These are phyloP conservation scores for Wickerhamomyces chambardii DNA, from an alignment of 805 yeast species.

Conservation along the genomic window DNA sequence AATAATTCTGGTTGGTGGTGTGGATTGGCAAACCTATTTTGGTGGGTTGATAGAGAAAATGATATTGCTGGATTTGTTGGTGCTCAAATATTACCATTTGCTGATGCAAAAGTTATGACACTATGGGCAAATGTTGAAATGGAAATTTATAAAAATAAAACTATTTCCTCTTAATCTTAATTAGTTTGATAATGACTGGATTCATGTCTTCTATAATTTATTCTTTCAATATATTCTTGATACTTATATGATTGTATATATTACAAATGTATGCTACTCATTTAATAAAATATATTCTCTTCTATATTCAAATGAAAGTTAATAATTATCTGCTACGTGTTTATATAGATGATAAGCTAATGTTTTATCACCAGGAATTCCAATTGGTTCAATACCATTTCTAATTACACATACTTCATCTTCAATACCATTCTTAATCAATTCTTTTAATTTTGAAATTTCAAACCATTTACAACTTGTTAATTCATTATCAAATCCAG, in stretches of 20 bases:
- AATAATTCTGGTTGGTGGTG: conserved; percentile 28
- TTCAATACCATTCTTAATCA: conserved; percentile 20
- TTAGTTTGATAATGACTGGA: too few relatives aligned
- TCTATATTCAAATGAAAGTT: too few relatives aligned
- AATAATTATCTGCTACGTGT: conserved; percentile 12
- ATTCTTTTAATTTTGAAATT: conserved; percentile 34
- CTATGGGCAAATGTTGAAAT: conserved; percentile 13
- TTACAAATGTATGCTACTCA: too few relatives aligned
- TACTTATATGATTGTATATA: too few relatives aligned
- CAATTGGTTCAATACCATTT: conserved; percentile 7
- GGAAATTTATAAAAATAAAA: conserved; percentile 8
- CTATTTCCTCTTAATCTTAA: too few relatives aligned
- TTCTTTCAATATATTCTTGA: too few relatives aligned
- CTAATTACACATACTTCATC: conserved; percentile 11
- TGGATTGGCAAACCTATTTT: conserved; percentile 29
- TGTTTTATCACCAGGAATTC: conserved; percentile 18
- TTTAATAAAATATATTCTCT: too few relatives aligned
- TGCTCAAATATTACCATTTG: conserved; percentile 28
- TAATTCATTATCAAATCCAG: conserved; percentile 78
- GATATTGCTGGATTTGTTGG: conserved; percentile 30
- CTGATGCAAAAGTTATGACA: conserved; percentile 10
- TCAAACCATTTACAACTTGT: conserved; percentile 84
- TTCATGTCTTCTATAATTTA: too few relatives aligned
- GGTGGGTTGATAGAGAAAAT: conserved; percentile 30
- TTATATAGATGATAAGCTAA: conserved; percentile 14